Conservation (phyloP, 1,284 basidiomycete genomes). For the Rugiboletus extremiorientalis region DNA sequence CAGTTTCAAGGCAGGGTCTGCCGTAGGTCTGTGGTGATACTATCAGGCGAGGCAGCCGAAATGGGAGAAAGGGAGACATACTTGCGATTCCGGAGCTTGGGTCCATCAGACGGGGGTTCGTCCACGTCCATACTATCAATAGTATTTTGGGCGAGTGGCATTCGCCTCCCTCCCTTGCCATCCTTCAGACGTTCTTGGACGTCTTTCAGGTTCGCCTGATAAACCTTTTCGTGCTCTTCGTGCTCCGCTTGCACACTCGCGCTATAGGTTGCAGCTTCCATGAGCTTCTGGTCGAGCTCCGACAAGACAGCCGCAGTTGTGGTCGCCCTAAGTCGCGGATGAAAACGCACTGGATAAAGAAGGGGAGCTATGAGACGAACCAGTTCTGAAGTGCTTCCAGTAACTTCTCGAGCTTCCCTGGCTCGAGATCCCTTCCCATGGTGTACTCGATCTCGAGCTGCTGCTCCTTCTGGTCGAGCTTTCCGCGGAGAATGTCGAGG, state of each 20-base stretch:
- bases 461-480: constrained; percentile 87
- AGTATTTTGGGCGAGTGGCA: constrained; percentile 19
- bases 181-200: constrained; percentile 49
- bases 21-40: constrained; percentile 24
- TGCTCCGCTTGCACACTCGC: constrained; percentile 29
- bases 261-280: constrained; percentile 33
- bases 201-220: constrained; percentile 39
- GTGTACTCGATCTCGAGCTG: constrained; percentile 90
- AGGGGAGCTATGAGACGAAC: constrained; percentile 43
- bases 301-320: constrained; percentile 65
- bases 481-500: constrained; percentile 82
- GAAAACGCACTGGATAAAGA: not conserved
- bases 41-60: not conserved
- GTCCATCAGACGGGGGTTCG: constrained; percentile 37
- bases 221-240: constrained; percentile 38
- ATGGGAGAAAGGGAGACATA: constrained; percentile 31
- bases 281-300: constrained; percentile 51
- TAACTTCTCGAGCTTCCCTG: constrained; percentile 61
- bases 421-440: constrained; percentile 84
- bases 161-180: constrained; percentile 40
- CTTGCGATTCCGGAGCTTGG: constrained; percentile 54
- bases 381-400: constrained; percentile 68
- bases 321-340: constrained; percentile 52
- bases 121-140: constrained; percentile 52
- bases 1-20: constrained; percentile 37